Evolutionary conservation across 2,329 filamentous ascomycete species (phyloP).

Genomic region (Tolypocladium album): DNA sequence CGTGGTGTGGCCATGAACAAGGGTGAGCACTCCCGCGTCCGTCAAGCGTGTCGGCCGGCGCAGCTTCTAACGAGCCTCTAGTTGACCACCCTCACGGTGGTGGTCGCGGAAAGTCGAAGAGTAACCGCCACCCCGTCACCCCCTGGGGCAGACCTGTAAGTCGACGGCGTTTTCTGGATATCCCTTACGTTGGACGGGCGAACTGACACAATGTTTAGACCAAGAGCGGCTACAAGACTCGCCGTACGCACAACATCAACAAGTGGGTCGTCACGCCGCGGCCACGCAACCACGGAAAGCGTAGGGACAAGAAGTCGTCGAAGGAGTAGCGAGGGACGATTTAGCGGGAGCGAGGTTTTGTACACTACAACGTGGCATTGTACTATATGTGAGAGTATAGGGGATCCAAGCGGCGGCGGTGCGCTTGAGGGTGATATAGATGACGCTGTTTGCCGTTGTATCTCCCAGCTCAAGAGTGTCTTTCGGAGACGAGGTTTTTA

Average conservation of each 20-base stretch:
- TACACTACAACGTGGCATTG: conserved; percentile 19
- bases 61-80: conserved; percentile 13
- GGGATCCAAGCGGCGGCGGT: neutral
- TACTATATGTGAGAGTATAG: conserved; percentile 19
- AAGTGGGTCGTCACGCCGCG: conserved; percentile 80
- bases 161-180: conserved; percentile 11
- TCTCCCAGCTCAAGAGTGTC: neutral
- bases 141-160: conserved; percentile 93
- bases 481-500: neutral
- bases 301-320: conserved; percentile 51
- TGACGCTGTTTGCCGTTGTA: neutral
- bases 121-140: conserved; percentile 88
- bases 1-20: conserved; percentile 99
- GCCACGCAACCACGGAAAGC: conserved; percentile 83
- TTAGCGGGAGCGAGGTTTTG: conserved; percentile 5
- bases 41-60: too few relatives aligned
- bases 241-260: conserved; percentile 80
- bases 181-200: neutral
- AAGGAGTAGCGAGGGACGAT: conserved; percentile 11
- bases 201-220: conserved; percentile 31
- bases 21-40: conserved; percentile 35
- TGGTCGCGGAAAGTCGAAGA: conserved; percentile 98
- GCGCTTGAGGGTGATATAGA: neutral
- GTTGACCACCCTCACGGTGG: conserved; percentile 97
- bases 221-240: conserved; percentile 87